Evolutionary conservation across 306 rosid species (phyloP), one percentile per base, ranked within the genome.

Genomic region (Corylus americana): DNA sequence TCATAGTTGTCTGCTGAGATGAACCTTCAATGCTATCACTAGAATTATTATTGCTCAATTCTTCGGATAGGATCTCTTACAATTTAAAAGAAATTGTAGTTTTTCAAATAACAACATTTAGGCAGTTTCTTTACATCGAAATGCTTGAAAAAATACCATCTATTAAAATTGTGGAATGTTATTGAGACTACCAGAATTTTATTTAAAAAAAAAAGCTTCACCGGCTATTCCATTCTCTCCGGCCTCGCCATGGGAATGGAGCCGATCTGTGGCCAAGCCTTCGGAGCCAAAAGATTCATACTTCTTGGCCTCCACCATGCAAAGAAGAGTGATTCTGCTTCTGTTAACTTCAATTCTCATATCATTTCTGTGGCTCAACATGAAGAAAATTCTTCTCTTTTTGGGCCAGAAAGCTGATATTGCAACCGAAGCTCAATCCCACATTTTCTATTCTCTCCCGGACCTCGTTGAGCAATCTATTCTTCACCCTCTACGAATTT

Each of bases 201-300:
- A 22, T 22, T 22, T 22, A 22, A 22, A 22, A 22, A 22, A 22
- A 22, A 22, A 22, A 22, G 25, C 25, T 22, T 95, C 53, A 92
- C 98, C 0, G 97, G 96, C 0, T 95, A 91, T 77, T 95, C 98
- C 12, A 49, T 95, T 82, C 92, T 95, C 74, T 91, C 98, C 1
- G 98, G 98, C 64, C 91, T 95, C 1, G 94, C 98, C 77, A 88
- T 89, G 85, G 98, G 98, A 1, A 92, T 95, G 98, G 98, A 95
- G 45, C 98, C 98, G 73, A 92, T 95, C 27, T 95, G 98, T 3
- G 95, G 91, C 3, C 98, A 95, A 67, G 98, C 98, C 76, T 95
- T 90, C 29, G 98, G 98, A 12, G 98, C 98, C 4, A 89, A 88
- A 64, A 87, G 89, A 76, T 86, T 74, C 91, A 95, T 92, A 79